phyloP scores from a whole-genome alignment of 192 early-diverging fungal genomes.

The Glomus cerebriforme region DNA sequence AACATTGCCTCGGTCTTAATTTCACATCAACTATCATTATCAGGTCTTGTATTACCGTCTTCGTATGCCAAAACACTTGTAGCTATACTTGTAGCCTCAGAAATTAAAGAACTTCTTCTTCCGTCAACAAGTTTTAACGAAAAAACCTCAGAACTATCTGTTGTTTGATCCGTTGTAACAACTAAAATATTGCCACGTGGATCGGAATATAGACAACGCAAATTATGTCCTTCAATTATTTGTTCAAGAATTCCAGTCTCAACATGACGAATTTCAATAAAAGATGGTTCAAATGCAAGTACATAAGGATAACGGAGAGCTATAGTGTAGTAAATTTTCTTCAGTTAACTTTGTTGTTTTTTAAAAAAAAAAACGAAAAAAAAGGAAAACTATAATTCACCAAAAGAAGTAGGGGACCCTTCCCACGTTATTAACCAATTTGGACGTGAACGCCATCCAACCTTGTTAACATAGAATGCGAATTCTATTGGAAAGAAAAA shows the following conservation, averaged over 20 bases:
- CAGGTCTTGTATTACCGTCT: background rate
- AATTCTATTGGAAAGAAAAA: conserved; percentile 60
- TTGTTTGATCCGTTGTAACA: conserved; percentile 18
- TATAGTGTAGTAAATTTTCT: background rate
- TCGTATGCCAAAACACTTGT: conserved; percentile 1
- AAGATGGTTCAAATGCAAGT: conserved; percentile 85
- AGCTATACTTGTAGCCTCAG: conserved; percentile 17
- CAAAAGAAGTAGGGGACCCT: conserved; percentile 81
- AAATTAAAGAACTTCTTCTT: background rate
- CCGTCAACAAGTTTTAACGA: conserved; percentile 21
- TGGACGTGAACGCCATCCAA: conserved; percentile 70
- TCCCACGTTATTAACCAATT: conserved; percentile 89
- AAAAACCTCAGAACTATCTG: conserved; percentile 29
- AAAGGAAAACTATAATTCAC: background rate
- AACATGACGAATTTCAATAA: conserved; percentile 87
- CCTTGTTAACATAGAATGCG: conserved; percentile 90
- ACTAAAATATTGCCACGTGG: conserved; percentile 23
- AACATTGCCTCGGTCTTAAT: background rate
- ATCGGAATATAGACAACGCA: conserved; percentile 29
- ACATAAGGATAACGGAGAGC: conserved; percentile 82
- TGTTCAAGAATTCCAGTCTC: conserved; percentile 72
- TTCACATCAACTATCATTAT: background rate
- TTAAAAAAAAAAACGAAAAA: background rate
- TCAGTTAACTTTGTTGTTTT: no score
- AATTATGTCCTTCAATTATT: conserved; percentile 53